Percentiles rank a stretch among this genome's conserved stretches.
Conservation (phyloP, 1,284 basidiomycete genomes). For the Ceratobasidium theobromae region DNA sequence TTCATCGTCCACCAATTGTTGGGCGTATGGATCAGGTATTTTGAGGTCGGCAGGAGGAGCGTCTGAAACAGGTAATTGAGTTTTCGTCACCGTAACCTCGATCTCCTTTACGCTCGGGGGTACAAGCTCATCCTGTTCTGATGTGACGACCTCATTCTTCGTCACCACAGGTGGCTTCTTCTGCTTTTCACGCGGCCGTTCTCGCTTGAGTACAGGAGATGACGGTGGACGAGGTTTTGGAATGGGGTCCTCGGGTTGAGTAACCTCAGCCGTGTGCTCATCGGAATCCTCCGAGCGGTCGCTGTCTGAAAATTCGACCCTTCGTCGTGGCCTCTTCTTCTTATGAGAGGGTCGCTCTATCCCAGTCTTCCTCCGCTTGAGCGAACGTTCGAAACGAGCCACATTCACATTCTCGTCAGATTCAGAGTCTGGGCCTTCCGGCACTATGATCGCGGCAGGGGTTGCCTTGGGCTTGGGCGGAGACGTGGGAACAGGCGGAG, state of each 20-base stretch:
- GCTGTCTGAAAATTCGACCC: slow-evolving; percentile 30
- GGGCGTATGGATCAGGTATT: slow-evolving; percentile 55
- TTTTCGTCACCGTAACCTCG: slow-evolving; percentile 38
- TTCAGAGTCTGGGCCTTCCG: slow-evolving; percentile 8
- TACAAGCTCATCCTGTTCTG: slow-evolving; percentile 41
- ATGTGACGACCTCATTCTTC: slow-evolving; percentile 41
- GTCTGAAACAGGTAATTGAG: background rate
- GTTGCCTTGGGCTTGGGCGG: slow-evolving; percentile 32
- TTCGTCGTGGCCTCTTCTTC: slow-evolving; percentile 20
- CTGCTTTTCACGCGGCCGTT: slow-evolving; percentile 17
- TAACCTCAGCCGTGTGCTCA: background rate
- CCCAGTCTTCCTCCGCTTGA: slow-evolving; percentile 22
- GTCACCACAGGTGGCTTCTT: slow-evolving; percentile 16
- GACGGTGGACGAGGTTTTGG: background rate
- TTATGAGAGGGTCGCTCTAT: slow-evolving; percentile 21
- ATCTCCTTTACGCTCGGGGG: slow-evolving; percentile 39
- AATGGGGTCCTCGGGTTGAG: background rate
- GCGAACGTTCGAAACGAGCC: slow-evolving; percentile 24
- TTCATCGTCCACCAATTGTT: slow-evolving; percentile 77
- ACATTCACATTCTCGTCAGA: slow-evolving; percentile 33
- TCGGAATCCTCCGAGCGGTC: slow-evolving; percentile 20
- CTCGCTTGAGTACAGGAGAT: slow-evolving; percentile 6
- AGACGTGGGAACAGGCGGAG: slow-evolving; percentile 14
- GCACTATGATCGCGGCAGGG: slow-evolving; percentile 9
- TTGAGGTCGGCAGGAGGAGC: background rate